Evolutionary conservation across 1,139 yeast genomes (phyloP), one percentile per base, ranked within the genome.

Genomic region (Ashbya aceris): DNA sequence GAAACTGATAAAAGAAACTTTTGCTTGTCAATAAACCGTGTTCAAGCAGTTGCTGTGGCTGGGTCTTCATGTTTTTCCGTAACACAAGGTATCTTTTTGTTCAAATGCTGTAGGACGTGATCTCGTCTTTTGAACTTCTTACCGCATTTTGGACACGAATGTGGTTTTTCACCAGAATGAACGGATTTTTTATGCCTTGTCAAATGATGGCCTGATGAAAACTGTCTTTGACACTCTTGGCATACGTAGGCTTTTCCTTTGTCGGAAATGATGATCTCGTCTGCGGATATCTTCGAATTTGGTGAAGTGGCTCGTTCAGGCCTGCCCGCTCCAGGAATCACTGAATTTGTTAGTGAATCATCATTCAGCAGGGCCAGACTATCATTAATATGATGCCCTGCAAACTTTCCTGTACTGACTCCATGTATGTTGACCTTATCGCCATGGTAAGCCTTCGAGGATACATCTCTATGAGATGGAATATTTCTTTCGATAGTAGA

Each of bases 131-230:
- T 61, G 40, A 61, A 61, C 31, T 55, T 52, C 39, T 61, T 61
- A n/a, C 64, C 65, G 49, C 66, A 61, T 40, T 61, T 58, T 9
- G 65, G 63, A 49, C 66, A 61, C 2, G 64, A 60, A 39, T 60
- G 61, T 1, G 65, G 64, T 40, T 61, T 61, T 39, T 60, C 64
- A 11, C 64, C 64, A 3, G 64, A 60, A 45, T 61, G 65, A 20
- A 61, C 65, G 4, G 65, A 60, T 40, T 61, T 61, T 45, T 61
- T 61, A 44, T 61, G 65, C 40, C 65, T 58, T 33, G 65, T 61
- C 23, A 61, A 47, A 46, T 61, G 65, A 41, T 61, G 65, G 7
- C 65, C 65, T 1, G 65, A 60, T 1, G 64, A 59, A 41, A 61
- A 61, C 40, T 60, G 61, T 39, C 64, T 52, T 34, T 55, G 54